Evolutionary conservation across 2,329 filamentous ascomycete species (phyloP).

Genomic region (Ophiosphaerella korrae): DNA sequence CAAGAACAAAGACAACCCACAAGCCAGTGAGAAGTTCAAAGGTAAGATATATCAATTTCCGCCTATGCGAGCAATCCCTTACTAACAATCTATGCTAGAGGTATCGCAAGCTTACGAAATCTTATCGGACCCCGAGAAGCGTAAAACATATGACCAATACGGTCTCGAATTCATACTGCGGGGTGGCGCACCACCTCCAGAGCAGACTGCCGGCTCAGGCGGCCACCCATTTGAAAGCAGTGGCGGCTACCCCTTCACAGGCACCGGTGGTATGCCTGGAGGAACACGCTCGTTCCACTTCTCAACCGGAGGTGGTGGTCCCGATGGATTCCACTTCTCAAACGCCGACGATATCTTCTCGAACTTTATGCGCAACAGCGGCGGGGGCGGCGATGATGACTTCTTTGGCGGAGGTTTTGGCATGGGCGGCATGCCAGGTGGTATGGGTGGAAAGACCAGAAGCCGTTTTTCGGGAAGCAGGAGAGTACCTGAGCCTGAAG

Average conservation of each 20-base stretch:
- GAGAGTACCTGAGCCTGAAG: constrained; percentile 72
- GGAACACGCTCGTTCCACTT: constrained; percentile 68
- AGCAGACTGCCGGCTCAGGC: constrained; percentile 41
- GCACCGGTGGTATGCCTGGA: constrained; percentile 63
- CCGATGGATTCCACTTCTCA: constrained; percentile 77
- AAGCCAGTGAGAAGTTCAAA: constrained; percentile 93
- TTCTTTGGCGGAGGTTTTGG: constrained; percentile 52
- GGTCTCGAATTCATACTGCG: constrained; percentile 91
- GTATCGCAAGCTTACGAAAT: constrained; percentile 98
- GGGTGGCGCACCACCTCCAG: constrained; percentile 72
- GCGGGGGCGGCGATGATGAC: constrained; percentile 57
- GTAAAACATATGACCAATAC: constrained; percentile 92
- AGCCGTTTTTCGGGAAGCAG: constrained; percentile 46
- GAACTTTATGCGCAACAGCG: constrained; percentile 73
- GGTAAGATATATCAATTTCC: constrained; percentile 46
- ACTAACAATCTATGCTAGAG: constrained; percentile 57
- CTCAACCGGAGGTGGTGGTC: constrained; percentile 57
- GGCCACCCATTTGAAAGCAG: constrained; percentile 53
- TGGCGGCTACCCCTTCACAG: constrained; percentile 59
- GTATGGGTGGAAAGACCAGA: constrained; percentile 40
- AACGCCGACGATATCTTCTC: constrained; percentile 84
- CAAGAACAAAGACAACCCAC: constrained; percentile 93
- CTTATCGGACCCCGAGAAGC: constrained; percentile 94
- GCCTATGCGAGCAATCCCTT: background rate
- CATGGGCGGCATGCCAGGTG: constrained; percentile 39